phyloP scores from a whole-genome alignment of 164 flowering plant species.

The Buxus sempervirens region DNA sequence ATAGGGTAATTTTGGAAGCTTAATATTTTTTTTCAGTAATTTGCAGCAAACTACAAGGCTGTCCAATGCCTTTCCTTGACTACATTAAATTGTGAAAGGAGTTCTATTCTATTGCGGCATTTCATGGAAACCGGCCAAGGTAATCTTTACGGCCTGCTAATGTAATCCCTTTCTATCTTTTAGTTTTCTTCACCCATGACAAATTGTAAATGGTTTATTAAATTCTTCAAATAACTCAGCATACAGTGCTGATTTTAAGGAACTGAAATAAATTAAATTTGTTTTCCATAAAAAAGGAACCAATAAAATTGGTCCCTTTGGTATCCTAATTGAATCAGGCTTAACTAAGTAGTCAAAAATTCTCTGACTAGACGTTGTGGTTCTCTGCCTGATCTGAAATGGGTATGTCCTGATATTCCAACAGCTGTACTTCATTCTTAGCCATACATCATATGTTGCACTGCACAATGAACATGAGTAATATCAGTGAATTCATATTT shows the following conservation, averaged over 20 bases:
- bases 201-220: too few species aligned
- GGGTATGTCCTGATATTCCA: too few species aligned
- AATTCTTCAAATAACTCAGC: background rate
- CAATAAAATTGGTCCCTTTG: too few species aligned
- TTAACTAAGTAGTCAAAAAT: too few species aligned
- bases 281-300: too few species aligned
- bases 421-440: background rate
- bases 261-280: background rate
- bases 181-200: background rate
- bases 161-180: background rate
- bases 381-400: background rate
- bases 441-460: background rate
- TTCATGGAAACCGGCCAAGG: slow-evolving; percentile 82
- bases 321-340: background rate
- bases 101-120: slow-evolving; percentile 71
- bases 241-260: background rate
- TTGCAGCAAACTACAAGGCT: slow-evolving; percentile 83
- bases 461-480: background rate
- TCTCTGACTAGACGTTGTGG: background rate
- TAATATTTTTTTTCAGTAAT: slow-evolving; percentile 8
- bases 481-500: background rate
- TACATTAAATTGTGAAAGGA: slow-evolving; percentile 73
- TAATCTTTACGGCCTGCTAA: slow-evolving; percentile 17
- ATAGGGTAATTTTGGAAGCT: background rate
- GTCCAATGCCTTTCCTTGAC: slow-evolving; percentile 76